phyloP scores from a whole-genome alignment of 768 basidiomycete genomes.

The Omphalotus guepiniiformis region DNA sequence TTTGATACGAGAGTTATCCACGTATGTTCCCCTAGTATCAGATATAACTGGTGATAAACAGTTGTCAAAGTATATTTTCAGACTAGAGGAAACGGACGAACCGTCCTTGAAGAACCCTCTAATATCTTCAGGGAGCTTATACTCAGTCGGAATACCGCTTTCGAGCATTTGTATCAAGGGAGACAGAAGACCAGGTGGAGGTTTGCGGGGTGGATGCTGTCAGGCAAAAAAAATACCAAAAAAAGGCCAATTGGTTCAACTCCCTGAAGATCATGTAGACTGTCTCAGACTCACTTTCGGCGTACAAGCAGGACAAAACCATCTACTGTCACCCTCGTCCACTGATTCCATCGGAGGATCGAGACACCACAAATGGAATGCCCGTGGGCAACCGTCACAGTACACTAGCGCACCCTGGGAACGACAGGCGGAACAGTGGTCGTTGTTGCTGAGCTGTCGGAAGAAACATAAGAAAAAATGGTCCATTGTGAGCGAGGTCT shows the following conservation, averaged over 20 bases:
- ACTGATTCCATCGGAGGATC: slow-evolving; percentile 90
- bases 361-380: slow-evolving; percentile 95
- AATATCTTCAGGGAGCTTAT: slow-evolving; percentile 82
- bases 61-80: slow-evolving; percentile 9
- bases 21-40: slow-evolving; percentile 76
- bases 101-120: slow-evolving; percentile 83
- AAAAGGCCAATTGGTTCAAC: slow-evolving; percentile 19
- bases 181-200: slow-evolving; percentile 61
- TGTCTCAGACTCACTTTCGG: no score
- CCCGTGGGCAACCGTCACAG: slow-evolving; percentile 94
- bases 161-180: slow-evolving; percentile 71
- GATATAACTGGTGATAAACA: slow-evolving; percentile 57
- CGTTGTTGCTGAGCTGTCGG: slow-evolving; percentile 59
- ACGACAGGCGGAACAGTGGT: slow-evolving; percentile 83
- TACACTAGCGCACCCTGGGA: slow-evolving; percentile 85
- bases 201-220: slow-evolving; percentile 67
- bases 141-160: slow-evolving; percentile 71
- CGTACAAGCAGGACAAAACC: slow-evolving; percentile 79
- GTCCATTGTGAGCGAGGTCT: slow-evolving; percentile 5
- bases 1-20: slow-evolving; percentile 74
- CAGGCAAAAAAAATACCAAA: slow-evolving; percentile 14
- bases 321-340: slow-evolving; percentile 81
- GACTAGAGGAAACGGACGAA: slow-evolving; percentile 34
- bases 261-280: slow-evolving; percentile 56
- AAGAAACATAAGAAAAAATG: slow-evolving; percentile 9